Evolutionary conservation across 2,329 filamentous ascomycete species (phyloP), one percentile per base, ranked within the genome.

Genomic region (Graphiopsis chlorocephala): DNA sequence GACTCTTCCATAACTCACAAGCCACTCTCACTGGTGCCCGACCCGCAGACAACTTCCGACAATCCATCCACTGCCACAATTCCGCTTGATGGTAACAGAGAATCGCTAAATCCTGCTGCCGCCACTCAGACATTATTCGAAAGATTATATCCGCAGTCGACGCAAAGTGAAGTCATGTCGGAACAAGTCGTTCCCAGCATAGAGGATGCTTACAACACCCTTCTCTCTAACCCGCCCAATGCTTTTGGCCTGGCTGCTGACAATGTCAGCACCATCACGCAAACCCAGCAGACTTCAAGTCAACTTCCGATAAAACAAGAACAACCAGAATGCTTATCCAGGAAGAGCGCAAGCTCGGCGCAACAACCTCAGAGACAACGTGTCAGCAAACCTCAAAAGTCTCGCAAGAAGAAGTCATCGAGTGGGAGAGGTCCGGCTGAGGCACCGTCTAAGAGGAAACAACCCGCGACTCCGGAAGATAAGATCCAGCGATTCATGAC

Each of bases 401-500:
- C 29, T 33, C 25, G 31, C 25, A 17, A 62, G 29, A 62, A 38
- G n/a, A 42, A 28, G 15, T 17, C 48, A 29, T 17, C 53, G 31
- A 12, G 10, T 25, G 38, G n/a, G n/a, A 45, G 38, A 20, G n/a
- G 8, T 20, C 38, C 38, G 10, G 23, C 5, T 4, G 33, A 28
- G 2, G 60, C 48, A 15, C 45, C 33, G 23, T n/a, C 48, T 15
- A 53, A 62, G 48, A 26, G 20, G 14, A 45, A 38, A 15, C 48
- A 14, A 45, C 20, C 48, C 11, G 20, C 35, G 14, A 29, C 31
- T 23, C 53, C 53, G 11, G 15, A 38, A 7, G 53, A 11, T 33
- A 56, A 38, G 10, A 56, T 56, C 53, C 29, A 56, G 29, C 29
- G 20, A 1, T 61, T 61, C 45, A 48, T 52, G 20, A 61, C 59